Base-by-base conservation (phyloP, 2,329 filamentous ascomycete species). In the Setomelanomma holmii region DNA sequence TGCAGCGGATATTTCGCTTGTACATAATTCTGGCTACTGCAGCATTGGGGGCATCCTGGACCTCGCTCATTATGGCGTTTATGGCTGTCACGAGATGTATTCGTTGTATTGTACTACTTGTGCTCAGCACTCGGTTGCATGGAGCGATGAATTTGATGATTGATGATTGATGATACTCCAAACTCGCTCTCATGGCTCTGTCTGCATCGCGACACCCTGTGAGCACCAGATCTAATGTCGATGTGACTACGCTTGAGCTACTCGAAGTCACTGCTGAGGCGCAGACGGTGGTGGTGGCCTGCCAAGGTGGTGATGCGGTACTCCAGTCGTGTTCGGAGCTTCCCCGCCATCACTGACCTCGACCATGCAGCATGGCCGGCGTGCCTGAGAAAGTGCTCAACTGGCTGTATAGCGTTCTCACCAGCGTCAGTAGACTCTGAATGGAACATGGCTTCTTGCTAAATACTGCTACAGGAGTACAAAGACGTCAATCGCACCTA, bases 331-430 rank as follows among this genome's bases (percentile, higher is more conserved):
- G 52, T 50, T 47, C 49, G 56, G 53, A 64, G 60, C 63, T 66
- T 60, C 66, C 68, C 66, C 67, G 61, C 66, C 42, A 54, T 50
- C 53, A 40, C 53, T 47, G 49, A 57, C 60, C 55, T 53, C 58
- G 51, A 43, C 56, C 41, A 42, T 54, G 45, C 63, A 72, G 55
- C 61, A 84, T 84, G 82, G 78, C 82, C 55, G 86, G 87, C 66
- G 90, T 96, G 72, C 89, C 91, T 67, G 92, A 96, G 76, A 90
- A 92, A 78, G 89, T 96, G 55, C 82, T 98, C 69, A 93, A 92
- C 78, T 98, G 93, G 93, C 86, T 98, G 5, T 96, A 96, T 78
- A 95, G 90, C 77, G 88, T 96, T 49, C 79, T 98, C 52, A 90
- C 89, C 36, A 74, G 69, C 51, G 75, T 73, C 67, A 45, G 22